Evolutionary conservation across 495 filamentous ascomycete species (phyloP).

Genomic region (Podospora anserina): DNA sequence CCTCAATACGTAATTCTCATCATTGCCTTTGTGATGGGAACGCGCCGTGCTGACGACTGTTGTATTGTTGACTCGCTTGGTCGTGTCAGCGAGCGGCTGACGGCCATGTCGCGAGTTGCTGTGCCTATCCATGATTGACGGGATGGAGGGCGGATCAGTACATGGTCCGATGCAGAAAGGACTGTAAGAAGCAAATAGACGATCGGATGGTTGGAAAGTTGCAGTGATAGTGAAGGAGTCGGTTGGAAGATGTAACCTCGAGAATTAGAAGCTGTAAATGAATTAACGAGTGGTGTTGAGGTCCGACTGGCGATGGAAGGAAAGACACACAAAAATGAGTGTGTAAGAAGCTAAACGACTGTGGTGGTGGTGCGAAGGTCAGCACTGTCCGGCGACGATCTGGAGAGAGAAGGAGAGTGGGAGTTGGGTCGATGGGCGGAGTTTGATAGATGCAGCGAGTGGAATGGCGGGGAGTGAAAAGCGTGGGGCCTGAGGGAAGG

Average conservation of each 20-base stretch:
- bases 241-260: background rate
- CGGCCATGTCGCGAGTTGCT: conserved; percentile 31
- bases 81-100: conserved; percentile 48
- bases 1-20: conserved; percentile 21
- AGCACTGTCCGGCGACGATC: background rate
- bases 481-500: background rate
- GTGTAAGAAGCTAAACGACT: conserved; percentile 2
- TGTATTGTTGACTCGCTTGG: conserved; percentile 43
- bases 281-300: background rate
- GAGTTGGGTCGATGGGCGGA: background rate
- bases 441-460: background rate
- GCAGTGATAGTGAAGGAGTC: background rate
- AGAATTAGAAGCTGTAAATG: background rate
- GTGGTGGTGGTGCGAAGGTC: background rate
- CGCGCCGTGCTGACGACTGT: conserved; percentile 23
- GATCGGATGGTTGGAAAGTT: background rate
- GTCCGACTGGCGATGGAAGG: background rate
- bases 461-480: background rate
- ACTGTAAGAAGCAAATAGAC: background rate
- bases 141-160: conserved; percentile 13
- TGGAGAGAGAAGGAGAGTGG: background rate
- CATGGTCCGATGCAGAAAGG: conserved; percentile 13
- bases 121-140: conserved; percentile 36
- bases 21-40: conserved; percentile 15
- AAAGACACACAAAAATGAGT: background rate